Evolutionary conservation across 2,329 filamentous ascomycete species (phyloP).

Genomic region (Xylaria sp.): DNA sequence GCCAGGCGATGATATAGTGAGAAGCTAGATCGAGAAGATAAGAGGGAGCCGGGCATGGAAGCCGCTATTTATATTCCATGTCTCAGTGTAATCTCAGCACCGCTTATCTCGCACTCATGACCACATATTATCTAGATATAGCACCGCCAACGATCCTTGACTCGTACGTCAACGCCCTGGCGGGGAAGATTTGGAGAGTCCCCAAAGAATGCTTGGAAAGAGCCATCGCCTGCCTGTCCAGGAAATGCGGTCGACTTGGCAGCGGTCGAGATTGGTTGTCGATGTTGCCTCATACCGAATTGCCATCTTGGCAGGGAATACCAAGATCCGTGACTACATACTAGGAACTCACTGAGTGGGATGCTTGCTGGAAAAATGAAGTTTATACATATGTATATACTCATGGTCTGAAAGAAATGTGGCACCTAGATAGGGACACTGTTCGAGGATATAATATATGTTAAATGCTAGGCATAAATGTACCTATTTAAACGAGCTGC

Average conservation of each 20-base stretch:
- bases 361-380: neutral
- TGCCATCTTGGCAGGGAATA: conserved; percentile 29
- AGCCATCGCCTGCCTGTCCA: conserved; percentile 32
- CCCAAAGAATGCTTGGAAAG: conserved; percentile 21
- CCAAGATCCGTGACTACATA: conserved; percentile 18
- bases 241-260: conserved; percentile 37
- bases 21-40: neutral
- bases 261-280: conserved; percentile 31
- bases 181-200: conserved; percentile 30
- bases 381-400: neutral
- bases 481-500: neutral
- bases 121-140: conserved; percentile 11
- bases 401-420: too few species aligned
- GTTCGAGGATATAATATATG: neutral
- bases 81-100: conserved; percentile 2
- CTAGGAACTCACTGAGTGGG: neutral
- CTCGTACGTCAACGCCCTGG: conserved; percentile 24
- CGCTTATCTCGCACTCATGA: conserved; percentile 19
- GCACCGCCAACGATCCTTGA: conserved; percentile 22
- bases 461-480: neutral
- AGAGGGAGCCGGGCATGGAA: conserved; percentile 12
- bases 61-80: conserved; percentile 11
- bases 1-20: conserved; percentile 2
- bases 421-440: too few species aligned
- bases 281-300: conserved; percentile 10